Evolutionary conservation across 768 basidiomycete genomes (phyloP), one percentile per base, ranked within the genome.

Genomic region (Leccinum boreale): DNA sequence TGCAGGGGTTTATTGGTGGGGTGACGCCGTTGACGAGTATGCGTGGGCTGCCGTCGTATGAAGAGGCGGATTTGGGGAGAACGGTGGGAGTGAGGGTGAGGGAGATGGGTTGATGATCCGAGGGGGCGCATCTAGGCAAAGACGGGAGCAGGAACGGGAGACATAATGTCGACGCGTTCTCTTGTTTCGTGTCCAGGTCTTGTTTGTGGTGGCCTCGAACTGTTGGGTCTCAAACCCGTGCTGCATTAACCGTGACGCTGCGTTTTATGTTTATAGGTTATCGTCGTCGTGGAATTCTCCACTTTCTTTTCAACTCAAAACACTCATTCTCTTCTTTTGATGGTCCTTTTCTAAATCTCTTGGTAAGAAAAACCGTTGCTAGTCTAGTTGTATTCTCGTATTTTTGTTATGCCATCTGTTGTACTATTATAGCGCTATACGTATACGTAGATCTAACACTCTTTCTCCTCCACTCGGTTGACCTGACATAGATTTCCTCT

Each of bases 1-100:
- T 87, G 59, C 78, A 89, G 14, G 94, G 94, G 6, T 96, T 95
- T 73, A 79, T 95, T 26, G 94, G 94, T 7, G 94, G 94, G 5
- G 87, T 95, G n/a, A 86, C 89, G 10, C 94, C 96, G 15, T 72
- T 94, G 66, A 80, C 80, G 65, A 87, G 89, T 64, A 79, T 87
- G 77, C 78, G 76, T 26, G 92, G 90, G 6, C 68, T 96, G 63
- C 95, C 95, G 49, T 90, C 86, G 39, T 98, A 98, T 64, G 92
- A 92, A 63, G 93, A 93, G 67, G 82, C 82, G 11, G 66, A 17
- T 15, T 36, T 36, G 36, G 36, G 17, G 36, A 4, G 17, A 8
- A n/a, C 4, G 36, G 36, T 6, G 33, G 19, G 1, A 5, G 14
- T 2, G 17, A 31, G 4, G 50, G 33, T 0, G 47, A 9, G 4